Evolutionary conservation across 352 stramenopile genomes (phyloP).

Genomic region (Salisapilia sapeloensis): DNA sequence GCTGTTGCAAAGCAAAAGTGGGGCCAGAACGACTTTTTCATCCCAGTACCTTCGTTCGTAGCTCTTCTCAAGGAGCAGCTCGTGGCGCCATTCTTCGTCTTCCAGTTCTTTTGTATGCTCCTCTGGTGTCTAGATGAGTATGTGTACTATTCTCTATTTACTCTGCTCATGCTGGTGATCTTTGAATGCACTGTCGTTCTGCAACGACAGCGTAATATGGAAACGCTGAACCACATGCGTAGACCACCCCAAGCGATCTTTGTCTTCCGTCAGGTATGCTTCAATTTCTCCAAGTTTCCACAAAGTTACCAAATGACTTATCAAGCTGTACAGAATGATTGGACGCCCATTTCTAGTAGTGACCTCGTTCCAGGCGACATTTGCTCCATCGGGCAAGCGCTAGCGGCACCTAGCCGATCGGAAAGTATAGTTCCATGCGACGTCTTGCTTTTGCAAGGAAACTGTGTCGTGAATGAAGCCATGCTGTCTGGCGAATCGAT

Average conservation of each 20-base stretch:
- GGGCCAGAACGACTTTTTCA: slow-evolving; percentile 68
- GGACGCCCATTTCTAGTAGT: slow-evolving; percentile 36
- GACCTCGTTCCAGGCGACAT: slow-evolving; percentile 76
- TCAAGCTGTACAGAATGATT: slow-evolving; percentile 18
- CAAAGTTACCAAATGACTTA: not conserved
- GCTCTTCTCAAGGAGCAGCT: slow-evolving; percentile 86
- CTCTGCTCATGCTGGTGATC: slow-evolving; percentile 85
- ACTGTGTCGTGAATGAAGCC: slow-evolving; percentile 90
- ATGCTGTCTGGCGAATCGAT: slow-evolving; percentile 93
- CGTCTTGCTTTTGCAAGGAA: slow-evolving; percentile 80
- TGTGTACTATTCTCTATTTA: slow-evolving; percentile 95
- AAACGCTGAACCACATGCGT: slow-evolving; percentile 79
- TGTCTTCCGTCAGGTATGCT: slow-evolving; percentile 44
- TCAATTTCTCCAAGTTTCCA: not conserved
- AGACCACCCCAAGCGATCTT: slow-evolving; percentile 35
- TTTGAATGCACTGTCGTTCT: slow-evolving; percentile 90
- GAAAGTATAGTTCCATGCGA: slow-evolving; percentile 69
- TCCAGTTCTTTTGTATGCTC: slow-evolving; percentile 91
- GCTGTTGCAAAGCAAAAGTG: slow-evolving; percentile 15
- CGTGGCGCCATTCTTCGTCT: slow-evolving; percentile 94
- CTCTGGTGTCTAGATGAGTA: slow-evolving; percentile 96
- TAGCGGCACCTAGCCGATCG: slow-evolving; percentile 2
- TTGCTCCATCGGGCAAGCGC: slow-evolving; percentile 49
- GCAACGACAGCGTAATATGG: slow-evolving; percentile 80
- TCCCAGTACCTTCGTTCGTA: slow-evolving; percentile 72